Base-by-base conservation (phyloP, 768 basidiomycete genomes). In the Crucibulum laeve region DNA sequence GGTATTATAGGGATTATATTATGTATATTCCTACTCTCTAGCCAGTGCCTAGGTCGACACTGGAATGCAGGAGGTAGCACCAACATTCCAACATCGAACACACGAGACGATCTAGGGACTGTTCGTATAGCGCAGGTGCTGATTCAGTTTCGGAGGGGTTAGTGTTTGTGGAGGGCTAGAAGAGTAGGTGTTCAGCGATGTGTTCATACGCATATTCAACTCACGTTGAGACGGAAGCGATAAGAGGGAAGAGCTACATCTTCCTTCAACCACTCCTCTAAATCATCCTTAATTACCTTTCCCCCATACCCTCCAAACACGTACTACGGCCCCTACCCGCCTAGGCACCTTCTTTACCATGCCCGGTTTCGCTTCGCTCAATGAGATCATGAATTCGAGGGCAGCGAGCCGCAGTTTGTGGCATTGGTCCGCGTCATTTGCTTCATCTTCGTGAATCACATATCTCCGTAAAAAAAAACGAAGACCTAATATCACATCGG, bases 261-360 rank as follows among this genome's bases (percentile, higher is more conserved):
- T 7, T 84, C 84, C 17, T 73, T 72, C n/a, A 88, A 58, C 90
- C 90, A 91, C 0, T 58, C 64, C 0, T 75, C 70, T 43, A 80
- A 58, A 33, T 59, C 84, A 30, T 84, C 82, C 0, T 81, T 77
- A 17, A 90, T 68, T 59, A 30, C 28, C 28, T n/a, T 30, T 87
- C 86, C 14, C 84, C 79, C 80, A 91, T 86, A 2, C 86, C 87
- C 58, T 90, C 87, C 30, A 91, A 57, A 61, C 86, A 90, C 84
- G 68, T 0, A 91, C 84, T 26, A 89, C 63, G 14, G 79, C 71
- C 5, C 69, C 71, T 1, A 81, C 78, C 88, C 88, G 91, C 0
- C 82, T 86, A 18, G 75, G 71, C 0, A 80, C 77, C 30, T 79
- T 73, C 50, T 74, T 71, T 5, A 84, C 86, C 78, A 90, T 84